phyloP scores from a whole-genome alignment of 1,139 yeast species.

The Diutina ranongensis region DNA sequence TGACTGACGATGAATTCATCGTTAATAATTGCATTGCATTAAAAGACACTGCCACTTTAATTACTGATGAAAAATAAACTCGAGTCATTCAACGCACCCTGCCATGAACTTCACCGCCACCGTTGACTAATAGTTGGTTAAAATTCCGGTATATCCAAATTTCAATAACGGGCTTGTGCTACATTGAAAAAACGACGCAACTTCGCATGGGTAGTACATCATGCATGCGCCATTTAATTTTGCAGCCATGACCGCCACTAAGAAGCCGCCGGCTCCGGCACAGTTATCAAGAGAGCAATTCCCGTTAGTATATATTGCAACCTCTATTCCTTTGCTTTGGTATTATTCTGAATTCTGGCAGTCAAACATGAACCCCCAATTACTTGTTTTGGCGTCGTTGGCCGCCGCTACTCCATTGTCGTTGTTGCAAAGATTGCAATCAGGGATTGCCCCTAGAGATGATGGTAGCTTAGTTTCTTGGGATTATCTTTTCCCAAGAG shows the following conservation, averaged over 20 bases:
- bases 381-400: conserved; percentile 1
- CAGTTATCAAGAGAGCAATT: not conserved
- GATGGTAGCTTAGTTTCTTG: not conserved
- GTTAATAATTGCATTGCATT: too few species aligned
- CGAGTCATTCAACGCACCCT: too few species aligned
- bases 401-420: conserved; percentile 5
- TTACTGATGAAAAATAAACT: too few species aligned
- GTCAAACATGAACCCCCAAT: not conserved
- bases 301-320: not conserved
- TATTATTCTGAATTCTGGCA: too few species aligned
- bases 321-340: too few species aligned
- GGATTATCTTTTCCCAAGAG: not conserved
- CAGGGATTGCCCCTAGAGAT: not conserved
- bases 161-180: too few species aligned
- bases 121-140: too few species aligned
- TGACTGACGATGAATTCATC: too few species aligned
- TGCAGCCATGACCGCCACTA: not conserved
- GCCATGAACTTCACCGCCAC: too few species aligned
- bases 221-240: not conserved
- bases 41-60: too few species aligned
- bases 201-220: not conserved
- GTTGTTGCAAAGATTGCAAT: not conserved
- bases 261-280: not conserved
- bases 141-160: too few species aligned
- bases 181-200: too few species aligned